Evolutionary conservation across 176 grass and related monocot genomes (phyloP).

Genomic region (Zea mays): Zm-B73-REFERENCE-NAM-5.0 NC_050096.1:272865001-272865500

Average conservation of each 20-base stretch:
- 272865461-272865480: neutral
- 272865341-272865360: neutral
- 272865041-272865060: neutral
- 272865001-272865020: neutral
- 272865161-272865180: neutral
- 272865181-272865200: neutral
- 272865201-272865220: conserved; percentile 11
- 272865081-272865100: neutral
- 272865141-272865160: neutral
- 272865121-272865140: neutral
- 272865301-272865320: neutral
- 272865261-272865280: conserved; percentile 22
- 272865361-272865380: neutral
- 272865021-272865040: neutral
- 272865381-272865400: neutral
- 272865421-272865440: neutral
- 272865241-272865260: conserved; percentile 36
- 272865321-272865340: neutral
- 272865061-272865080: neutral
- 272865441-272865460: neutral
- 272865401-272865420: neutral
- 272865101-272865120: neutral
- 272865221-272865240: neutral
- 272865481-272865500: neutral
- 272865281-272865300: conserved; percentile 11